phyloP scores from a whole-genome alignment of 768 basidiomycete species.

The Fibroporia radiculosa region DNA sequence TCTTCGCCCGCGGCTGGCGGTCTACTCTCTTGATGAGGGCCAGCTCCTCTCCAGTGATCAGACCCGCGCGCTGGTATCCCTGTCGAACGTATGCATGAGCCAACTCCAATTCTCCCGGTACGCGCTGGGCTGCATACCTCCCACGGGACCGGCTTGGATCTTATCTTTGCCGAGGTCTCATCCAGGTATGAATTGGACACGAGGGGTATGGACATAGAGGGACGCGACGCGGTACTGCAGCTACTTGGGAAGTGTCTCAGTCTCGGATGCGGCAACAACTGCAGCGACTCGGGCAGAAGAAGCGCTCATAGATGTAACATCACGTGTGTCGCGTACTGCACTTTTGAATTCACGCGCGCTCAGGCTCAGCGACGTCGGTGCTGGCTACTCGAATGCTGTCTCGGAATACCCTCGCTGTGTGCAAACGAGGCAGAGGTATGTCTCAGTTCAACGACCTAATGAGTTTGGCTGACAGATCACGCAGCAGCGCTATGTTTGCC shows the following conservation, averaged over 20 bases:
- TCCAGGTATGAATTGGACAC: constrained; percentile 82
- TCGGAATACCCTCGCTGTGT: constrained; percentile 12
- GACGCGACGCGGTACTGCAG: no score
- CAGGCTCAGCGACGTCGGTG: not conserved
- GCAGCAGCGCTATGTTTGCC: constrained; percentile 10
- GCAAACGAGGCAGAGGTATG: constrained; percentile 13
- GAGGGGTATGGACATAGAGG: constrained; percentile 61
- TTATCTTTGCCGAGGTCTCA: constrained; percentile 80
- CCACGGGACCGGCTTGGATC: constrained; percentile 91
- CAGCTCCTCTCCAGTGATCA: constrained; percentile 84
- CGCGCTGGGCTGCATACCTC: constrained; percentile 51
- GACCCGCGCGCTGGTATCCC: constrained; percentile 93
- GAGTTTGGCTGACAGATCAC: not conserved
- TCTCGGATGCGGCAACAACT: constrained; percentile 1
- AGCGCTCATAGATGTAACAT: not conserved
- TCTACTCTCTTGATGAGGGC: constrained; percentile 86
- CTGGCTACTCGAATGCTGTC: constrained; percentile 11
- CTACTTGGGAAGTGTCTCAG: not conserved
- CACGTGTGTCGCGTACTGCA: not conserved
- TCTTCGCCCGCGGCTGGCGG: constrained; percentile 65
- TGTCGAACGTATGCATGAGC: constrained; percentile 25
- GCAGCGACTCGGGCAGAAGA: not conserved
- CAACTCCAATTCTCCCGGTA: not conserved
- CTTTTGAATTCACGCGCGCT: not conserved
- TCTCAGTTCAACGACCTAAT: not conserved